Percentiles rank a stretch among this genome's conserved stretches.
These are phyloP conservation scores for Auriscalpium orientale DNA, from an alignment of 768 basidiomycete genomes.

Conservation along the genomic window DNA sequence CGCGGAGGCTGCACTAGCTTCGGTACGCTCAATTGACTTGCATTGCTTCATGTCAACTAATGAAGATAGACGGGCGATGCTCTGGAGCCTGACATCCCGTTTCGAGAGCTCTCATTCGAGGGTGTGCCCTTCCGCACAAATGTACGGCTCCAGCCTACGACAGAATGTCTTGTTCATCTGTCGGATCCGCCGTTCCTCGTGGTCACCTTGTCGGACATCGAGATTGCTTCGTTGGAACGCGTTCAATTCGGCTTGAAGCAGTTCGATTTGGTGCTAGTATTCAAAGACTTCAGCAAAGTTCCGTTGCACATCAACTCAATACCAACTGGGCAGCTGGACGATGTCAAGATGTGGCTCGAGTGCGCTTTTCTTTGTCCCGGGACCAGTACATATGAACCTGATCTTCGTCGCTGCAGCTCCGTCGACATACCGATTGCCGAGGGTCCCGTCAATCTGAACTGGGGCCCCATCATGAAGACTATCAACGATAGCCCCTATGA, in stretches of 20 bases:
- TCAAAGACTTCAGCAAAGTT: conserved; percentile 89
- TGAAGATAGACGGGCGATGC: conserved; percentile 61
- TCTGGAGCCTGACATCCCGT: conserved; percentile 91
- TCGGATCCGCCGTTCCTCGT: conserved; percentile 95
- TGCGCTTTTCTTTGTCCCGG: conserved; percentile 33
- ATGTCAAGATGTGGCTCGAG: conserved; percentile 99
- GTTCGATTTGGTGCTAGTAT: conserved; percentile 95
- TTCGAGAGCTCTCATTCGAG: conserved; percentile 93
- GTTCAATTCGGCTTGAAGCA: conserved; percentile 95
- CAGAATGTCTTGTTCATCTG: conserved; percentile 92
- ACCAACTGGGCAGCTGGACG: conserved; percentile 82
- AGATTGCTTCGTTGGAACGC: conserved; percentile 93
- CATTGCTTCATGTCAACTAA: neutral
- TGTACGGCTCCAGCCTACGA: conserved; percentile 91
- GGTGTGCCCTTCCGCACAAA: conserved; percentile 96
- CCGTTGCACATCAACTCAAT: conserved; percentile 97
- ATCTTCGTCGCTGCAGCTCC: conserved; percentile 46
- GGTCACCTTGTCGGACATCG: conserved; percentile 89
- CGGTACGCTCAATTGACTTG: conserved; percentile 41
- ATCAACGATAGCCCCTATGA: conserved; percentile 93
- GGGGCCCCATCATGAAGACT: conserved; percentile 98
- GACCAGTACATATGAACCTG: neutral
- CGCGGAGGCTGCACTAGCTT: conserved; percentile 70
- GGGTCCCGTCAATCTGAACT: conserved; percentile 95
- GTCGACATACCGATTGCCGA: conserved; percentile 96